These are phyloP conservation scores for Globisporangium ultimum DNA, from an alignment of 352 stramenopile genomes.

Conservation along the genomic window DNA sequence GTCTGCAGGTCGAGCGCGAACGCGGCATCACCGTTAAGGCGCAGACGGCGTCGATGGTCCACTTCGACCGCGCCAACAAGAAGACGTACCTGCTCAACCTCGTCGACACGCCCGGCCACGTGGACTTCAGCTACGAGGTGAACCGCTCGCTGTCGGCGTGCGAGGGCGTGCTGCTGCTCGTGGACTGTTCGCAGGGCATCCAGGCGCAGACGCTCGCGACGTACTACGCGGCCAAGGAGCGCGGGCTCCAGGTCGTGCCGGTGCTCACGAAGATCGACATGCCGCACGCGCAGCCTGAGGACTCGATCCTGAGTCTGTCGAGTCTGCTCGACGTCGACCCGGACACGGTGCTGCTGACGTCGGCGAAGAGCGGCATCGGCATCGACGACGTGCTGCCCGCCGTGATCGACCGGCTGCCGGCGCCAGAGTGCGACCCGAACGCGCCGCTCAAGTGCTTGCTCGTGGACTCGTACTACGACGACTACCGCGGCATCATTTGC, in stretches of 20 bases:
- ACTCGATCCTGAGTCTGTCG: constrained; percentile 77
- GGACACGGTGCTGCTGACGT: constrained; percentile 94
- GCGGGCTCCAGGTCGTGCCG: constrained; percentile 94
- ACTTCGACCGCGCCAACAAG: constrained; percentile 50
- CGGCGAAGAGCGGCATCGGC: constrained; percentile 93
- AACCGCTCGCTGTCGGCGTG: constrained; percentile 94
- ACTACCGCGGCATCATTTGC: constrained; percentile 94
- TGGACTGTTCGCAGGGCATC: constrained; percentile 97
- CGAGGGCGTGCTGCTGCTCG: constrained; percentile 96
- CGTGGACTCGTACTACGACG: constrained; percentile 98
- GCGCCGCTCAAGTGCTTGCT: constrained; percentile 90
- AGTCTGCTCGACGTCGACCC: constrained; percentile 88
- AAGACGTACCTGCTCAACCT: constrained; percentile 95
- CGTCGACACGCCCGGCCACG: constrained; percentile 96
- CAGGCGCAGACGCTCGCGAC: constrained; percentile 98
- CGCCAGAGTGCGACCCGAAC: constrained; percentile 41
- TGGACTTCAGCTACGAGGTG: constrained; percentile 99
- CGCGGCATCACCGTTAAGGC: constrained; percentile 99
- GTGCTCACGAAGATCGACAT: constrained; percentile 99
- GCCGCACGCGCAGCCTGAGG: constrained; percentile 92
- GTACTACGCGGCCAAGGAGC: constrained; percentile 95
- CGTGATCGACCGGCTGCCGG: constrained; percentile 74
- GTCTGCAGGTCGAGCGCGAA: constrained; percentile 90
- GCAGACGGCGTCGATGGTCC: constrained; percentile 96
- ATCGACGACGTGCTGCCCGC: constrained; percentile 77